Conservation (phyloP, 352 stramenopile genomes). For the Elongisporangium prolatum region DNA sequence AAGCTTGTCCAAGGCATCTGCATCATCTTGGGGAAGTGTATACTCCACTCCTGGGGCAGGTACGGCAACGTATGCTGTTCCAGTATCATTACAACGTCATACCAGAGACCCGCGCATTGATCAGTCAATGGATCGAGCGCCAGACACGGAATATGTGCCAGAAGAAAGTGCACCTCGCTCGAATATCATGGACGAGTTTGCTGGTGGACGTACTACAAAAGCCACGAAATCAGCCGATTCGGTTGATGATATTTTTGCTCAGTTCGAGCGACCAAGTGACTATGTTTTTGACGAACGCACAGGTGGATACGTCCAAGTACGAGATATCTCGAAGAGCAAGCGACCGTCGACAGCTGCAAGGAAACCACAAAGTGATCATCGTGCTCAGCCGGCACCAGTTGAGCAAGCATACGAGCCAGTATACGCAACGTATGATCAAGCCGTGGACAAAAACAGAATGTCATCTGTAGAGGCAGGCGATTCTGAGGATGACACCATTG, state of each 20-base stretch:
- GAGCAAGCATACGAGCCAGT: not conserved
- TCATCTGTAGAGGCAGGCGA: not conserved
- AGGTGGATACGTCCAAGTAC: conserved; percentile 48
- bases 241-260: conserved; percentile 71
- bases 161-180: not conserved
- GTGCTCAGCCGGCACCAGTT: not conserved
- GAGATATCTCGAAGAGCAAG: not conserved
- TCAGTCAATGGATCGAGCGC: not conserved
- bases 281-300: conserved; percentile 66
- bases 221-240: conserved; percentile 15
- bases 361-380: not conserved
- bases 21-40: conserved; percentile 39
- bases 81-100: conserved; percentile 13
- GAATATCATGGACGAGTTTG: conserved; percentile 68
- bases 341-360: not conserved
- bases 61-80: conserved; percentile 37
- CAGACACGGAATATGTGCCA: not conserved
- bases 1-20: conserved; percentile 8
- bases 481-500: conserved; percentile 49
- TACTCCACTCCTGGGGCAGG: conserved; percentile 15
- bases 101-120: not conserved
- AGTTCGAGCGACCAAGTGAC: conserved; percentile 72
- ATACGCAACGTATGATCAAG: not conserved
- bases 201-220: not conserved
- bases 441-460: not conserved